Conservation (phyloP, 371 early-diverging fungal genomes). For the Synchytrium microbalum region DNA sequence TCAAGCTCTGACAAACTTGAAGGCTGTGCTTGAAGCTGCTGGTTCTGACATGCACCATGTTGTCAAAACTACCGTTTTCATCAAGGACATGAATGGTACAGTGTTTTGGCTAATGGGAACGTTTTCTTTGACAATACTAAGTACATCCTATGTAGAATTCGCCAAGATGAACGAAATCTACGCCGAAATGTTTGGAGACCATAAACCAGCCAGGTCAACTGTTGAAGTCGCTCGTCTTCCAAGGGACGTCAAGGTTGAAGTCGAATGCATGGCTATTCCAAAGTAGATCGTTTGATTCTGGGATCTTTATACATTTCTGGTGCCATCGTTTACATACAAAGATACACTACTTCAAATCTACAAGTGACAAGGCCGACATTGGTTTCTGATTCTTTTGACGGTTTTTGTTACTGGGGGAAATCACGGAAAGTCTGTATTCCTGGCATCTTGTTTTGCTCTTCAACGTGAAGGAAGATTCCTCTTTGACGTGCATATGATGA, state of each 20-base stretch:
- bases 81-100: conserved; percentile 41
- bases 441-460: no score
- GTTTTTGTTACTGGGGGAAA: no score
- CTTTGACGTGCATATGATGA: no score
- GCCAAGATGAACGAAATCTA: conserved; percentile 78
- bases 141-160: conserved; percentile 47
- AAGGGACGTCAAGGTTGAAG: conserved; percentile 79
- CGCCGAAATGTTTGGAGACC: conserved; percentile 52
- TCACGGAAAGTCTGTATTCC: no score
- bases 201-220: conserved; percentile 78
- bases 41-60: conserved; percentile 64
- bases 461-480: no score
- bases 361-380: no score
- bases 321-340: no score
- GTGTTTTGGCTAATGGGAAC: neutral
- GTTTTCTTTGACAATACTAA: neutral
- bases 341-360: no score
- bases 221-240: conserved; percentile 88
- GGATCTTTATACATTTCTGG: no score
- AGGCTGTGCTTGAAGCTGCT: conserved; percentile 66
- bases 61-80: conserved; percentile 87
- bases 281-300: conserved; percentile 5
- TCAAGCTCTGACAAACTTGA: conserved; percentile 70
- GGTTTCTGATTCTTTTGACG: no score
- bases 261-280: conserved; percentile 74